Evolutionary conservation across 2,329 filamentous ascomycete species (phyloP).

Genomic region (Clarireedia monteithiana): DNA sequence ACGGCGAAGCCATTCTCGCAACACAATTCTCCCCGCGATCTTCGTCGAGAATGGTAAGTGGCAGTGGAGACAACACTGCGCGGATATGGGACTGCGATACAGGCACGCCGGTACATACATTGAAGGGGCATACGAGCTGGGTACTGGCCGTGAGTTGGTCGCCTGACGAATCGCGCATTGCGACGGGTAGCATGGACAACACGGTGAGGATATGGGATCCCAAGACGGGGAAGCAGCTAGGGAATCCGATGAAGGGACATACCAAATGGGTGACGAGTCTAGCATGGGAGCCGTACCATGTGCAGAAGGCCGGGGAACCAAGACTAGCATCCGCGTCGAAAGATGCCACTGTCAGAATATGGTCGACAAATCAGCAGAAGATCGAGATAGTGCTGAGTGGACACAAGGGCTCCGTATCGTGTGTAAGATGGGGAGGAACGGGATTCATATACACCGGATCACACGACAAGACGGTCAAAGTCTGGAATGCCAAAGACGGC

Average conservation of each 20-base stretch:
- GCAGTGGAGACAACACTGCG: slow-evolving; percentile 84
- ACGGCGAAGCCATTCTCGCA: slow-evolving; percentile 83
- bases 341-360: slow-evolving; percentile 80
- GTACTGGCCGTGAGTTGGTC: slow-evolving; percentile 83
- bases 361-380: slow-evolving; percentile 70
- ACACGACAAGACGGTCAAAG: slow-evolving; percentile 85
- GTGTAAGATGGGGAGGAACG: slow-evolving; percentile 90
- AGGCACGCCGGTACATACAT: slow-evolving; percentile 76
- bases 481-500: slow-evolving; percentile 78
- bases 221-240: slow-evolving; percentile 66
- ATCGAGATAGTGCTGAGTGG: slow-evolving; percentile 80
- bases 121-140: slow-evolving; percentile 86
- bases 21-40: slow-evolving; percentile 77
- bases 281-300: slow-evolving; percentile 89
- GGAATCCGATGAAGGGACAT: slow-evolving; percentile 70
- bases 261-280: slow-evolving; percentile 82
- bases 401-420: slow-evolving; percentile 83
- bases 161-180: slow-evolving; percentile 72
- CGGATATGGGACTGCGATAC: slow-evolving; percentile 94
- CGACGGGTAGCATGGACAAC: slow-evolving; percentile 90
- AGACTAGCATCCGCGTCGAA: slow-evolving; percentile 83
- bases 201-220: slow-evolving; percentile 87
- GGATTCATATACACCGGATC: slow-evolving; percentile 77
- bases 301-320: slow-evolving; percentile 65
- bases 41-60: slow-evolving; percentile 74